These are phyloP conservation scores for Marvania coccoides DNA, from an alignment of 139 green algal species.

Conservation along the genomic window DNA sequence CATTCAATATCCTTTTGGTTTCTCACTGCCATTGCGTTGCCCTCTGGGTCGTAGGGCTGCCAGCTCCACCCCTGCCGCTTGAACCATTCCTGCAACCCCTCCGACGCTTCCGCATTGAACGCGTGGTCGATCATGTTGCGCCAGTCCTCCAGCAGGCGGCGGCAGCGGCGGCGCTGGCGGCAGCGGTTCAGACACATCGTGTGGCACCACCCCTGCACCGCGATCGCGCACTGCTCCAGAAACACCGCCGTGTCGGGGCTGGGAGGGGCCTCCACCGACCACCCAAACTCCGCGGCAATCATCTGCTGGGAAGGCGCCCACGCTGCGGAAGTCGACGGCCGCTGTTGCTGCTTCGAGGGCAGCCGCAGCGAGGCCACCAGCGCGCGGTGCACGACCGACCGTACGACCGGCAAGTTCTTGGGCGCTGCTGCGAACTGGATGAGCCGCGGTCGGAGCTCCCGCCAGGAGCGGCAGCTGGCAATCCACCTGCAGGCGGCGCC, in stretches of 20 bases:
- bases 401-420: background rate
- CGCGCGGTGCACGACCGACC: background rate
- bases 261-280: background rate
- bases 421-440: background rate
- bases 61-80: constrained; percentile 24
- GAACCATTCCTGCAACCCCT: constrained; percentile 23
- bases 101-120: constrained; percentile 43
- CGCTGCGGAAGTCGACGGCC: background rate
- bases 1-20: no score
- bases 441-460: constrained; percentile 22
- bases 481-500: constrained; percentile 5
- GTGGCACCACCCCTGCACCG: constrained; percentile 50
- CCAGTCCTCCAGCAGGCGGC: constrained; percentile 70
- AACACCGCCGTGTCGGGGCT: constrained; percentile 47
- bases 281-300: constrained; percentile 25
- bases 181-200: constrained; percentile 66
- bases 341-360: constrained; percentile 13
- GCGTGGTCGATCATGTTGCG: constrained; percentile 66
- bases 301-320: constrained; percentile 42
- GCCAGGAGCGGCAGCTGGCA: constrained; percentile 28
- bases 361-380: constrained; percentile 37
- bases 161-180: constrained; percentile 54
- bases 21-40: no score
- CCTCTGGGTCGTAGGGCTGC: background rate
- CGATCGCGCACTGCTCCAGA: constrained; percentile 66